Percentiles rank a stretch among this genome's conserved stretches.
Conservation (phyloP, 192 early-diverging fungal genomes). For the Backusella parvicylindrica region DNA sequence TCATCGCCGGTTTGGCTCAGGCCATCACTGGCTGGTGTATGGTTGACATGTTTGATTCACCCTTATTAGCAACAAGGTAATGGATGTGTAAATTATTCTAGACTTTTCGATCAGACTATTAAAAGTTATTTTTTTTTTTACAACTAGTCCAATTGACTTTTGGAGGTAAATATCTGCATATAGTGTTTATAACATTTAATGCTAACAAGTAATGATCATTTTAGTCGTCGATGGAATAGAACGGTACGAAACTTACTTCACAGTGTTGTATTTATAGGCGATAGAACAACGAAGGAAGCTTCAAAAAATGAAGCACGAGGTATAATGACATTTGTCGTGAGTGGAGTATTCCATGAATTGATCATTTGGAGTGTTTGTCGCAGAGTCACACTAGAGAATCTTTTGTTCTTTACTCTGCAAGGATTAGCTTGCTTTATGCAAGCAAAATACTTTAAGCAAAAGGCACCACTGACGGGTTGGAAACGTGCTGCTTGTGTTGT, state of each 20-base stretch:
- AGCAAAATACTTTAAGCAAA: background rate
- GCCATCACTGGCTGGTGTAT: background rate
- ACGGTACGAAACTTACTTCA: background rate
- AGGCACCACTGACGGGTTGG: background rate
- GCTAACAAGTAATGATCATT: background rate
- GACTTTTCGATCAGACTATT: too few species aligned
- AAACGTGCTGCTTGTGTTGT: background rate
- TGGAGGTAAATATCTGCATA: background rate
- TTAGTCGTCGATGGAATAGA: slow-evolving; percentile 9
- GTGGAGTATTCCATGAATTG: slow-evolving; percentile 3
- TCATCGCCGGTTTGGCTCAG: background rate
- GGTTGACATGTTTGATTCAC: slow-evolving; percentile 12
- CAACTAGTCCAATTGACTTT: slow-evolving; percentile 1
- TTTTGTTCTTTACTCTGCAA: background rate
- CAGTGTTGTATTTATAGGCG: background rate
- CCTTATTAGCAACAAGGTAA: slow-evolving; percentile 4
- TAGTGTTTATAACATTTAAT: too few species aligned
- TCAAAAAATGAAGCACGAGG: background rate
- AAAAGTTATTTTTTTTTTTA: background rate
- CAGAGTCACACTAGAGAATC: background rate
- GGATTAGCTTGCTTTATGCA: background rate
- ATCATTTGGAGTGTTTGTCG: background rate
- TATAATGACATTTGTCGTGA: background rate
- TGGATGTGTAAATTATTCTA: too few species aligned
- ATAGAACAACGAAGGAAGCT: background rate